These are phyloP conservation scores for Ramaria sp. DNA, from an alignment of 768 basidiomycete genomes.

Conservation along the genomic window DNA sequence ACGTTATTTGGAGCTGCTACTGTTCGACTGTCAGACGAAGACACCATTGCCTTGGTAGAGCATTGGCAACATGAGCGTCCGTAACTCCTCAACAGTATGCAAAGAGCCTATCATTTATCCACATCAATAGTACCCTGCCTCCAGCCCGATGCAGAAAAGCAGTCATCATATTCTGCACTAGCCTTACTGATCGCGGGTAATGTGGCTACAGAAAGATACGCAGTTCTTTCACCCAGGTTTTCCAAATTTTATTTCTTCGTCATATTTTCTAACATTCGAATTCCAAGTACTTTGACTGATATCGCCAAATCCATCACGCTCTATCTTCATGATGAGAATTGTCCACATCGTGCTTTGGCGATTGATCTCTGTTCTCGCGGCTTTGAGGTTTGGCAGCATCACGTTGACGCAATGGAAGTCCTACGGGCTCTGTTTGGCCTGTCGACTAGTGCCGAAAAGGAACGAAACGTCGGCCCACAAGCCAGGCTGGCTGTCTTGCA, in stretches of 20 bases:
- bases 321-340: slow-evolving; percentile 66
- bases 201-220: slow-evolving; percentile 72
- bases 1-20: slow-evolving; percentile 71
- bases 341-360: slow-evolving; percentile 57
- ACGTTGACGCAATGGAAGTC: slow-evolving; percentile 82
- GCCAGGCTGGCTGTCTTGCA: slow-evolving; percentile 77
- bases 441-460: slow-evolving; percentile 62
- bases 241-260: not conserved
- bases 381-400: slow-evolving; percentile 91
- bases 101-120: not conserved
- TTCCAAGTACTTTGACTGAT: slow-evolving; percentile 60
- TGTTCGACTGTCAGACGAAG: slow-evolving; percentile 53
- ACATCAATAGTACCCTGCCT: slow-evolving; percentile 42
- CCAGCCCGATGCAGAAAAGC: slow-evolving; percentile 48
- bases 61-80: slow-evolving; percentile 55
- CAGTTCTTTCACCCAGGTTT: slow-evolving; percentile 57
- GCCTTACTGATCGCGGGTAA: slow-evolving; percentile 77
- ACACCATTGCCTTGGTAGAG: slow-evolving; percentile 46
- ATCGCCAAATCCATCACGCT: slow-evolving; percentile 73
- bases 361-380: slow-evolving; percentile 88
- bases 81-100: slow-evolving; percentile 12
- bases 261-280: slow-evolving; percentile 2
- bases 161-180: slow-evolving; percentile 47
- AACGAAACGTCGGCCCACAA: slow-evolving; percentile 62
- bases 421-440: slow-evolving; percentile 74